Evolutionary conservation across 2,329 filamentous ascomycete genomes (phyloP), one percentile per base, ranked within the genome.

Genomic region (Rhytidhysteron rufulum): DNA sequence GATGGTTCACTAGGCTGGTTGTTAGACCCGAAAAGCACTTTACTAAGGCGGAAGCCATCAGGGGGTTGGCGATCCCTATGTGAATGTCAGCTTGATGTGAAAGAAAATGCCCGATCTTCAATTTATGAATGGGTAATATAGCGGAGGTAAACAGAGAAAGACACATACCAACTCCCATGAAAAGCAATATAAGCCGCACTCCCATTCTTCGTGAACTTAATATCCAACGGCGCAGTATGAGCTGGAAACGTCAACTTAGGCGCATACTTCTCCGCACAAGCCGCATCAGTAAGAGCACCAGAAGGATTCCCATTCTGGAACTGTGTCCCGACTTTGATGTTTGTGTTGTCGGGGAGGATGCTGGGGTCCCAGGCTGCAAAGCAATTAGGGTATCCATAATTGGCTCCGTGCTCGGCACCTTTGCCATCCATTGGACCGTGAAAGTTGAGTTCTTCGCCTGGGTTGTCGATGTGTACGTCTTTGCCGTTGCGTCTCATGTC

Each of bases 361-460:
- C 8, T 9, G 8, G 73, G 71, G 40, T 73, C 68, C 80, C 80
- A 85, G 13, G 80, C 65, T 0, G 81, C 68, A 49, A 80, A 81
- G 63, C 83, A 86, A 37, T 71, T 60, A 2, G 83, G 83, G 55
- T 85, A 86, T 13, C 82, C 83, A 53, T 79, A 82, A 58, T 84
- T 83, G 3, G 51, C 48, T 29, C 63, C 67, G 54, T 69, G 55
- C 22, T 57, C 42, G 9, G 48, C 30, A 20, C 55, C 58, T 3
- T 41, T 11, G 0, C 68, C 69, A 20, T 68, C 66, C 5, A 83
- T 62, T 41, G 69, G 71, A 3, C 82, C 81, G 41, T 82, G 75
- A 55, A 76, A 84, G 60, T 86, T 85, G 54, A 86, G 66, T 62
- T 86, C 79, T 55, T 86, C 83, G 13, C 71, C 82, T 0, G 82